Evolutionary conservation across 768 basidiomycete genomes (phyloP).

Genomic region (Podaxis pistillaris): DNA sequence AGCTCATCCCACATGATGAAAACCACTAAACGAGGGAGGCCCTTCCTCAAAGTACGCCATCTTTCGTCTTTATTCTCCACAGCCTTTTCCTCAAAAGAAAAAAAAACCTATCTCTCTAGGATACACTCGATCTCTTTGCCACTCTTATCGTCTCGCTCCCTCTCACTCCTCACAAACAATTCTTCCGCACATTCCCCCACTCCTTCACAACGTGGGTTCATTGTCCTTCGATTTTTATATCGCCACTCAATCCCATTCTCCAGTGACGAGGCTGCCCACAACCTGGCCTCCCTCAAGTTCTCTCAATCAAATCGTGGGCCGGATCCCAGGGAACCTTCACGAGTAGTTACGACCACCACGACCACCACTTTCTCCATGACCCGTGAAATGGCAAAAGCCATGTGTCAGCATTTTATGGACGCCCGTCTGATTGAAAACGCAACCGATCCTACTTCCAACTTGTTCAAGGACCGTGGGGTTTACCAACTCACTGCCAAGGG

Average conservation of each 20-base stretch:
- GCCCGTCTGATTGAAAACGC: slow-evolving; percentile 97
- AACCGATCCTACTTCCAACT: slow-evolving; percentile 79
- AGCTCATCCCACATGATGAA: slow-evolving; percentile 96
- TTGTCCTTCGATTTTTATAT: slow-evolving; percentile 15
- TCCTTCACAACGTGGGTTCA: slow-evolving; percentile 89
- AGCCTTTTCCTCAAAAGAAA: background rate
- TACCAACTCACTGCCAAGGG: slow-evolving; percentile 97
- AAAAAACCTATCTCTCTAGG: slow-evolving; percentile 46
- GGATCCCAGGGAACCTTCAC: slow-evolving; percentile 96
- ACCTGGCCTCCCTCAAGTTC: slow-evolving; percentile 94
- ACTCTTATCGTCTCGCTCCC: slow-evolving; percentile 94
- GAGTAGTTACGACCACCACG: slow-evolving; percentile 98
- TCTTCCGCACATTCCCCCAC: slow-evolving; percentile 93
- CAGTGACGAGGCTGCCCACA: slow-evolving; percentile 93
- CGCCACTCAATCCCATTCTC: slow-evolving; percentile 15
- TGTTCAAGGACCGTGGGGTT: slow-evolving; percentile 98
- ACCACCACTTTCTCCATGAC: slow-evolving; percentile 99
- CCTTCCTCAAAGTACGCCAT: slow-evolving; percentile 78
- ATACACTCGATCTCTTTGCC: slow-evolving; percentile 97
- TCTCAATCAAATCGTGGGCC: slow-evolving; percentile 98
- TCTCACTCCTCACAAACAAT: slow-evolving; percentile 87
- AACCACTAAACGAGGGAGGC: slow-evolving; percentile 93
- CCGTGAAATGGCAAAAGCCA: slow-evolving; percentile 99
- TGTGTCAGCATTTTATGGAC: slow-evolving; percentile 99
- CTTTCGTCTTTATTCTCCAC: slow-evolving; percentile 13